Evolutionary conservation across 2,329 filamentous ascomycete species (phyloP).

Genomic region (Aaosphaeria pasadenensis): DNA sequence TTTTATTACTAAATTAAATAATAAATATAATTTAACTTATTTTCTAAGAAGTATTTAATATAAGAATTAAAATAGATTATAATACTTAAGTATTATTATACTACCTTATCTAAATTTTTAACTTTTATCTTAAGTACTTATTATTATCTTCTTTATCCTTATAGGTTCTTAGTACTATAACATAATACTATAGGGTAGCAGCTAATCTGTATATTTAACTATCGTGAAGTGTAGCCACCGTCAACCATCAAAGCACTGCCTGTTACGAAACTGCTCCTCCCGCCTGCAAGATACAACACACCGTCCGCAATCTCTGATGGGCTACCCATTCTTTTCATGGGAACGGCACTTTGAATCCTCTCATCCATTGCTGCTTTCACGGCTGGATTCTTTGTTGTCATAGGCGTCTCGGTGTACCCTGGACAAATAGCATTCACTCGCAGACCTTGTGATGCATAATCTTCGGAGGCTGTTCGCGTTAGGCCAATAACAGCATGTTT

Average conservation of each 20-base stretch:
- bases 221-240: constrained; percentile 9
- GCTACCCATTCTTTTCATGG: constrained; percentile 19
- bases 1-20: too few relatives aligned
- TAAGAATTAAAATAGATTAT: too few relatives aligned
- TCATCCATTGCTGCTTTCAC: constrained; percentile 22
- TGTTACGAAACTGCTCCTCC: constrained; percentile 22
- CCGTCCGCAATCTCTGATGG: constrained; percentile 24
- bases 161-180: too few relatives aligned
- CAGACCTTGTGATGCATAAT: constrained; percentile 41
- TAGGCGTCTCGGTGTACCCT: constrained; percentile 20
- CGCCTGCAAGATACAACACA: constrained; percentile 23
- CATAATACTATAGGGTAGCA: too few relatives aligned
- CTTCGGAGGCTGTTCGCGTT: constrained; percentile 43
- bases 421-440: constrained; percentile 38
- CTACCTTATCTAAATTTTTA: too few relatives aligned
- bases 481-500: constrained; percentile 45
- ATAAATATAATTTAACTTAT: too few relatives aligned
- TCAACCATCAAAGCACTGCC: constrained; percentile 20
- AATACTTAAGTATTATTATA: too few relatives aligned
- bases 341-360: constrained; percentile 16
- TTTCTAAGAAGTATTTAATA: too few relatives aligned
- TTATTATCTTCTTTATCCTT: too few relatives aligned
- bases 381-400: constrained; percentile 16
- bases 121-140: too few relatives aligned
- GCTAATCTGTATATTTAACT: too few relatives aligned